phyloP scores from a whole-genome alignment of 2,329 filamentous ascomycete genomes.

The Xylaria sp. region DNA sequence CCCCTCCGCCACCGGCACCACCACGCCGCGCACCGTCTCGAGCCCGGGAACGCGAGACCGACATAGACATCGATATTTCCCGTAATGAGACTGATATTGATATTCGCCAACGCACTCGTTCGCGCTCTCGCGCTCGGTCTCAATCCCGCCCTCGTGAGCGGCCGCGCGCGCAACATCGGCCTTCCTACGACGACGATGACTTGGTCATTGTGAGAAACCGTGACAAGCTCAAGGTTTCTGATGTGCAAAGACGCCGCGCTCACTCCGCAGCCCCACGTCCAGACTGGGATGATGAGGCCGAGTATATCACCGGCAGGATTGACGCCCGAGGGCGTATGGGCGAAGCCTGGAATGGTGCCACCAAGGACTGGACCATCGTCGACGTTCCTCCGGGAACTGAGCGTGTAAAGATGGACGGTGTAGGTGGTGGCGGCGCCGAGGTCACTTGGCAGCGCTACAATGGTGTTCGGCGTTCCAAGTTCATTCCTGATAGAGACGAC shows the following conservation, averaged over 20 bases:
- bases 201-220: conserved; percentile 70
- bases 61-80: conserved; percentile 69
- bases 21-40: conserved; percentile 57
- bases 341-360: conserved; percentile 78
- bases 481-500: conserved; percentile 72
- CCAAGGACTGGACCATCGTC: conserved; percentile 81
- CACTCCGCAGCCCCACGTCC: conserved; percentile 61
- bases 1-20: conserved; percentile 63
- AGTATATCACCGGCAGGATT: conserved; percentile 67
- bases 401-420: conserved; percentile 82
- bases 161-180: conserved; percentile 49
- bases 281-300: conserved; percentile 72
- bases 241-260: conserved; percentile 58
- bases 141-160: conserved; percentile 54
- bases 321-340: conserved; percentile 72
- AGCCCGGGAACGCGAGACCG: conserved; percentile 63
- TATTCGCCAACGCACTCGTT: conserved; percentile 57
- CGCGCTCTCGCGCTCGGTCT: conserved; percentile 49
- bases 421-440: conserved; percentile 78
- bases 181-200: conserved; percentile 68
- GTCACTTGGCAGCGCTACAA: conserved; percentile 83
- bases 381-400: conserved; percentile 87
- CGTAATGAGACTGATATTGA: conserved; percentile 67
- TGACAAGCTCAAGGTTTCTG: conserved; percentile 58
- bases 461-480: conserved; percentile 78